Evolutionary conservation across 2,329 filamentous ascomycete species (phyloP).

Genomic region (Pestalotiopsis sp.): DNA sequence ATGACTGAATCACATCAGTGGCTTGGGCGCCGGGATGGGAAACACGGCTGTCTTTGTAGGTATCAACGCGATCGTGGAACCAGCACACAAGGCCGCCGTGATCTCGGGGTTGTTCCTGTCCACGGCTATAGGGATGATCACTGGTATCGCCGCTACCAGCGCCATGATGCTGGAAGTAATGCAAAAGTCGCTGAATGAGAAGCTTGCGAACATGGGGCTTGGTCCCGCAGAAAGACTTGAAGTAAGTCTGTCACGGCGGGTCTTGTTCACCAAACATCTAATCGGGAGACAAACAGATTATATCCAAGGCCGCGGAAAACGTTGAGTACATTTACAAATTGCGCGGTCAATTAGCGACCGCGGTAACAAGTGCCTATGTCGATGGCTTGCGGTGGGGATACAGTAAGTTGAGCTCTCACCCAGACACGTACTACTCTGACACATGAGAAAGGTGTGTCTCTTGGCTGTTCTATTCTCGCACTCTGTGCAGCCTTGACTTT

Average conservation of each 20-base stretch:
- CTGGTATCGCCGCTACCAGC: slow-evolving; percentile 40
- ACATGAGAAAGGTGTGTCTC: neutral
- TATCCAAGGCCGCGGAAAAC: slow-evolving; percentile 6
- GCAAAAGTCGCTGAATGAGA: neutral
- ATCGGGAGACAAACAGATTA: neutral
- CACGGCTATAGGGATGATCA: slow-evolving; percentile 36
- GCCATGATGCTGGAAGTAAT: slow-evolving; percentile 33
- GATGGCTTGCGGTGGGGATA: slow-evolving; percentile 9
- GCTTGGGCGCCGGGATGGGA: slow-evolving; percentile 43
- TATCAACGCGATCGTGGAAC: slow-evolving; percentile 40
- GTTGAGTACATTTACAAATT: slow-evolving; percentile 7
- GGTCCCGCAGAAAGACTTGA: neutral
- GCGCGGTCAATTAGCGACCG: neutral
- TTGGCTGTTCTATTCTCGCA: slow-evolving; percentile 1
- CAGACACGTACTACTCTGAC: neutral
- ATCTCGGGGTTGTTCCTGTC: slow-evolving; percentile 43
- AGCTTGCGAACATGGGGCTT: slow-evolving; percentile 1
- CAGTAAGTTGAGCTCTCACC: neutral
- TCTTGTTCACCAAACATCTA: neutral
- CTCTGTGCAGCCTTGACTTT: neutral
- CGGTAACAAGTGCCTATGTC: slow-evolving; percentile 5
- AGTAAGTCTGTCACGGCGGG: neutral
- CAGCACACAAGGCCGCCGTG: slow-evolving; percentile 39
- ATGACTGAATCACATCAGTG: slow-evolving; percentile 25
- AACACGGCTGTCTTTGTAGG: slow-evolving; percentile 44